Base-by-base conservation (phyloP, 805 yeast genomes). In the Suhomyces kilbournensis region DNA sequence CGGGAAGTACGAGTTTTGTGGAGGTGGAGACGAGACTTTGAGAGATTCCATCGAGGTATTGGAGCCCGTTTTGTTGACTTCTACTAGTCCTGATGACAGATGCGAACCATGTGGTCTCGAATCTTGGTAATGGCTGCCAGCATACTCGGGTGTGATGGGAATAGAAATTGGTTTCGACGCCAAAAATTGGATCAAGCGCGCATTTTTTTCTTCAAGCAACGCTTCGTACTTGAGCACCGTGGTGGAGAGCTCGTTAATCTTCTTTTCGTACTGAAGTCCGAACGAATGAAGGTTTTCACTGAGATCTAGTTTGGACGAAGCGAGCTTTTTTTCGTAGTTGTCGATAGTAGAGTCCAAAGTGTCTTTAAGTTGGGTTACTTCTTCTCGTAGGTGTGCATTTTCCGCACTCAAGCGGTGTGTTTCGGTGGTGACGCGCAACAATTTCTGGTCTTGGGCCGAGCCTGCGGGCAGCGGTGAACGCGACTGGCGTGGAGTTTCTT, bases 161-260 rank as follows among this genome's bases (percentile, higher is more conserved):
- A 72, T 73, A 5, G 66, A 62, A n/a, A 74, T 71, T 3, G 78
- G 78, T 49, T 61, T 65, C 1, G 78, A 65, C 1, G 72, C 62
- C 1, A 72, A 63, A 17, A 74, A 53, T 51, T 72, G 77, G 25
- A 69, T 56, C 7, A 74, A 70, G 39, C 60, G 57, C 2, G 66
- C 53, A 50, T 73, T 68, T 53, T 72, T 71, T 48, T 74, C 77
- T 45, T 73, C 77, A 3, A 75, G 51, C 19, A 70, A 52, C 1
- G 61, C 56, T 55, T 75, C 79, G 53, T 65, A 74, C 57, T 62
- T 68, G 10, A 64, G 52, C 1, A 73, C 55, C 5, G 65, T 59
- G 15, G 63, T 55, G 12, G 60, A 55, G 19, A 74, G 58, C 44
- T 74, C 77, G 50, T 68, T 70, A 23, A 74, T 64, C 47, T 64